Evolutionary conservation across 371 early-diverging fungal genomes (phyloP).

Genomic region (Mucor lusitanicus): DNA sequence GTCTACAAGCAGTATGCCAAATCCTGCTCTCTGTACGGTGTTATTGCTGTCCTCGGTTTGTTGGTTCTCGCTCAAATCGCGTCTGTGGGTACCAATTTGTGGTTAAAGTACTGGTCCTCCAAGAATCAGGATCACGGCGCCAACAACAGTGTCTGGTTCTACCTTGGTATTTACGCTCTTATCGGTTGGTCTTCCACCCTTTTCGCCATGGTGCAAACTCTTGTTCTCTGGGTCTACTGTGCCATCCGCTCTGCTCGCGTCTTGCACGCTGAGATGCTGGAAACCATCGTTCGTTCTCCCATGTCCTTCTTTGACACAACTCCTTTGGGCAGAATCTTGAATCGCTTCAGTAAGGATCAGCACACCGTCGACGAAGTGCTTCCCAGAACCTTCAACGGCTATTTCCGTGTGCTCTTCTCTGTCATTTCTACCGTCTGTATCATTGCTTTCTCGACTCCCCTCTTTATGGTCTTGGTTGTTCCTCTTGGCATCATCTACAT

Average conservation of each 20-base stretch:
- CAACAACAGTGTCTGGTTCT: constrained; percentile 49
- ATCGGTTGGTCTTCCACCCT: constrained; percentile 73
- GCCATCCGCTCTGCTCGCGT: constrained; percentile 74
- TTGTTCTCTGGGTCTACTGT: constrained; percentile 82
- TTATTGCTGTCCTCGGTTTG: constrained; percentile 57
- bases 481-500: constrained; percentile 62
- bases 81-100: constrained; percentile 63
- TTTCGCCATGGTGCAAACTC: constrained; percentile 69
- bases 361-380: constrained; percentile 80
- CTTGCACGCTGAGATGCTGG: constrained; percentile 63
- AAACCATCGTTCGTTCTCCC: constrained; percentile 65
- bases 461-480: constrained; percentile 56
- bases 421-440: constrained; percentile 63
- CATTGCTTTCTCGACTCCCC: constrained; percentile 65
- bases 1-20: constrained; percentile 81
- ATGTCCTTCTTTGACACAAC: constrained; percentile 90
- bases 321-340: constrained; percentile 84
- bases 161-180: constrained; percentile 79
- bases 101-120: constrained; percentile 77
- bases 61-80: constrained; percentile 59
- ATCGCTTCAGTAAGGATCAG: constrained; percentile 89
- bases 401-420: constrained; percentile 46
- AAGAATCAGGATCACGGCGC: constrained; percentile 44
- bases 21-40: constrained; percentile 65
- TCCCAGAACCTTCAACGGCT: constrained; percentile 67